Conservation (phyloP, 805 yeast species). For the Wilhelminamyces savonicus region DNA sequence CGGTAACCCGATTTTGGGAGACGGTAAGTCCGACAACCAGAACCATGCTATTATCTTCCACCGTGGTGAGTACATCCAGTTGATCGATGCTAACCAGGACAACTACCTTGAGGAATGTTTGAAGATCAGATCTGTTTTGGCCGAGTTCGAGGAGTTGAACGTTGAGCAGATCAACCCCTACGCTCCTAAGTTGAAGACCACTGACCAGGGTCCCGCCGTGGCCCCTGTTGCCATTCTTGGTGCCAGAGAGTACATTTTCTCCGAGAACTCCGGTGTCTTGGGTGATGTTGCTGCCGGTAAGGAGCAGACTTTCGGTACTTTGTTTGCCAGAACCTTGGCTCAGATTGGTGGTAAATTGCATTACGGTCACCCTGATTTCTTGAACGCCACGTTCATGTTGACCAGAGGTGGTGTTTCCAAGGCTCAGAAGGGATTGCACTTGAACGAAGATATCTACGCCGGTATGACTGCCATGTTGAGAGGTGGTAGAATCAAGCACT, state of each 20-base stretch:
- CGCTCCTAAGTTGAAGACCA: constrained; percentile 62
- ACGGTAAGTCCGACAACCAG: constrained; percentile 85
- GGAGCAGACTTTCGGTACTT: constrained; percentile 84
- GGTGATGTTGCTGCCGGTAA: constrained; percentile 92
- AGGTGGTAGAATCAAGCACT: constrained; percentile 85
- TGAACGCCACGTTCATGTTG: constrained; percentile 69
- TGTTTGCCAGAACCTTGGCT: constrained; percentile 76
- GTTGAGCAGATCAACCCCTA: constrained; percentile 78
- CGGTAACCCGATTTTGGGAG: constrained; percentile 83
- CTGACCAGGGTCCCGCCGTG: constrained; percentile 32
- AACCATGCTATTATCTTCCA: constrained; percentile 74
- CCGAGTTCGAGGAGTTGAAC: constrained; percentile 75
- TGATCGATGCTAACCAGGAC: constrained; percentile 84
- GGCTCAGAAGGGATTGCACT: constrained; percentile 80
- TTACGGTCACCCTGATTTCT: constrained; percentile 86
- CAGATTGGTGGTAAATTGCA: constrained; percentile 83
- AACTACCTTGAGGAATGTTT: constrained; percentile 81
- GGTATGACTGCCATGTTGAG: constrained; percentile 79
- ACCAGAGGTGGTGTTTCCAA: constrained; percentile 87
- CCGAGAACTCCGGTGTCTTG: constrained; percentile 77
- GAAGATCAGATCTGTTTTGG: constrained; percentile 73
- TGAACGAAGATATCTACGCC: constrained; percentile 84
- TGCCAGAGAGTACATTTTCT: constrained; percentile 82
- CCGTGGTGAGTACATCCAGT: constrained; percentile 80
- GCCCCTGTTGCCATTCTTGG: constrained; percentile 78